Evolutionary conservation across 371 early-diverging fungal species (phyloP), one percentile per base, ranked within the genome.

Genomic region (Smittium mucronatum): DNA sequence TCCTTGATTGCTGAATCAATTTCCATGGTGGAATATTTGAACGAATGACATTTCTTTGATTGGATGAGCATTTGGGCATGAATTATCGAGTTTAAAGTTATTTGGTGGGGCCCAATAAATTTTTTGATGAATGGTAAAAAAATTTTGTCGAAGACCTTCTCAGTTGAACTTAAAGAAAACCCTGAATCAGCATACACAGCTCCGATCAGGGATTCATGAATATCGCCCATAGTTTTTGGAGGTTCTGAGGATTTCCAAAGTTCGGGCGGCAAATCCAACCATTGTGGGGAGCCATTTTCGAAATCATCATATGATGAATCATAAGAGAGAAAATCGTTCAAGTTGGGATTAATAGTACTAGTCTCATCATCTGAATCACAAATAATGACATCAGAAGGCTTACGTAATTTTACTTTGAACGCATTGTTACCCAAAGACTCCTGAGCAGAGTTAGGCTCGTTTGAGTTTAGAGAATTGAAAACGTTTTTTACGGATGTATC

Each of bases 141-240:
- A 17, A 80, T 35, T 29, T 70, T 70, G 58, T 74, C 36, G 69
- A 74, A 91, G 34, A 87, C 57, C 1, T 70, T 72, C 31, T 81
- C 75, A 0, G 81, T 80, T 1, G 81, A 79, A 0, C 75, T 81
- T 36, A 91, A 65, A 70, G 85, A 75, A 73, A 89, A 90, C 0
- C 86, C 88, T 28, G 87, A 82, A 76, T 96, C 97, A 0, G 94
- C 83, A 75, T 89, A 92, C 1, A 92, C 81, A 1, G 97, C 96
- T 1, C 97, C 97, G 1, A 95, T 60, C 70, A 91, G 81, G 69
- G 92, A 86, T 80, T 97, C 97, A 17, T 91, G 83, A 0, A 94
- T 78, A 81, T 97, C 97, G 1, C 90, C 89, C 57, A 92, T 74
- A 0, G 89, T 88, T 71, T 97, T 97, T 29, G 97, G 97, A 5